Percentiles rank a stretch among this genome's conserved stretches.
Conservation (phyloP, 164 flowering plant species). For the Dillenia suffruticosa region DNA sequence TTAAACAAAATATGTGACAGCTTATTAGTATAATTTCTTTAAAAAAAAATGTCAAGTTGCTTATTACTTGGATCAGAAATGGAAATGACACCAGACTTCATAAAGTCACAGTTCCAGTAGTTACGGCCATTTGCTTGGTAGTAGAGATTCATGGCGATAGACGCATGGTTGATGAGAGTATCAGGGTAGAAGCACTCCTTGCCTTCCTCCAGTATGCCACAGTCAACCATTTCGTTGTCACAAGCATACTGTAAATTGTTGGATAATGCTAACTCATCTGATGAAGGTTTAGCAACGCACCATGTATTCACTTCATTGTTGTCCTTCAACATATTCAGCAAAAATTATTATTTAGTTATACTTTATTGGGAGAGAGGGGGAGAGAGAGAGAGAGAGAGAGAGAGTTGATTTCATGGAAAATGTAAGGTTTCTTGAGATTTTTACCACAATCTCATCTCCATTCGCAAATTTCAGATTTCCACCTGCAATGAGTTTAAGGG, state of each 20-base stretch:
- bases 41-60: no score
- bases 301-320: background rate
- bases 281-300: constrained; percentile 13
- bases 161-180: constrained; percentile 12
- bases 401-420: no score
- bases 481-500: no score
- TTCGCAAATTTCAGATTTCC: no score
- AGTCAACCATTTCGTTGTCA: constrained; percentile 5
- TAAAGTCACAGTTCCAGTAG: constrained; percentile 7
- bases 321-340: no score
- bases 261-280: constrained; percentile 2
- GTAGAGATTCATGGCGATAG: constrained; percentile 16
- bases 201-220: constrained; percentile 9
- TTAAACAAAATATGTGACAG: no score
- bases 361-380: no score
- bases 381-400: no score
- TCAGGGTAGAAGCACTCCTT: constrained; percentile 11
- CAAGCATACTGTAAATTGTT: constrained; percentile 11
- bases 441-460: no score
- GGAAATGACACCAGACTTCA: background rate
- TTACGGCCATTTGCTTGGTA: constrained; percentile 9
- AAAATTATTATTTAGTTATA: no score
- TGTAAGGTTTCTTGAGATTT: no score
- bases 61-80: constrained; percentile 5
- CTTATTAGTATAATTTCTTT: no score